Conservation (phyloP, 352 stramenopile species). For the Phytophthora cactorum region DNA sequence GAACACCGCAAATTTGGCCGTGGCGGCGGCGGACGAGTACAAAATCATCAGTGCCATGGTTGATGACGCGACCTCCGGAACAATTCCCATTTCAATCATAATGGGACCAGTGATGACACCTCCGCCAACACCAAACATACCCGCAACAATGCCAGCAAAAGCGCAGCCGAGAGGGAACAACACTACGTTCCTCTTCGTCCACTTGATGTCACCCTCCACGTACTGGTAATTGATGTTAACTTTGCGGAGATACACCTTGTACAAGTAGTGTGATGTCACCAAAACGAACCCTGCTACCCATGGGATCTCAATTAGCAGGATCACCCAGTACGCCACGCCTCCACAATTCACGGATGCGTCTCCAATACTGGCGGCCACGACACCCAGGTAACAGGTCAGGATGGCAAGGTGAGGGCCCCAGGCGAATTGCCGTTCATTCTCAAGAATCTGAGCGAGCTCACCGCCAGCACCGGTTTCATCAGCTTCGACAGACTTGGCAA, state of each 20-base stretch:
- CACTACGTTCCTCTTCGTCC: slow-evolving; percentile 40
- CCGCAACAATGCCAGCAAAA: slow-evolving; percentile 45
- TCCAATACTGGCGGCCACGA: slow-evolving; percentile 32
- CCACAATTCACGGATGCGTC: slow-evolving; percentile 35
- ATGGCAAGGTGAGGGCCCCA: too few species aligned
- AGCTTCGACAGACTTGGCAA: too few species aligned
- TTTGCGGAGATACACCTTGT: slow-evolving; percentile 44
- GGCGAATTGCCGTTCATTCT: too few species aligned
- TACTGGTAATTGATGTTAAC: slow-evolving; percentile 39
- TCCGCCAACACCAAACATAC: slow-evolving; percentile 57
- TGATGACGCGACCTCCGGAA: slow-evolving; percentile 55
- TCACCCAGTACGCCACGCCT: slow-evolving; percentile 48
- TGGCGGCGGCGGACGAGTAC: slow-evolving; percentile 52
- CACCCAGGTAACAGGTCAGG: slow-evolving; percentile 1
- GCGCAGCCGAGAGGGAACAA: slow-evolving; percentile 47
- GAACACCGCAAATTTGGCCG: slow-evolving; percentile 56
- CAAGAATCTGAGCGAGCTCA: too few species aligned
- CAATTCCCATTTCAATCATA: slow-evolving; percentile 64
- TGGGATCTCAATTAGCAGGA: slow-evolving; percentile 53
- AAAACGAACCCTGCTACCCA: slow-evolving; percentile 32
- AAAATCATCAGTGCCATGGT: slow-evolving; percentile 59
- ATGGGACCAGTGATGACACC: slow-evolving; percentile 64
- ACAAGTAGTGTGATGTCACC: slow-evolving; percentile 21
- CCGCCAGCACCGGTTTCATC: too few species aligned
- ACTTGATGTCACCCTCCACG: slow-evolving; percentile 44